Evolutionary conservation across 2,329 filamentous ascomycete species (phyloP).

Genomic region (Stemphylium vesicarium): DNA sequence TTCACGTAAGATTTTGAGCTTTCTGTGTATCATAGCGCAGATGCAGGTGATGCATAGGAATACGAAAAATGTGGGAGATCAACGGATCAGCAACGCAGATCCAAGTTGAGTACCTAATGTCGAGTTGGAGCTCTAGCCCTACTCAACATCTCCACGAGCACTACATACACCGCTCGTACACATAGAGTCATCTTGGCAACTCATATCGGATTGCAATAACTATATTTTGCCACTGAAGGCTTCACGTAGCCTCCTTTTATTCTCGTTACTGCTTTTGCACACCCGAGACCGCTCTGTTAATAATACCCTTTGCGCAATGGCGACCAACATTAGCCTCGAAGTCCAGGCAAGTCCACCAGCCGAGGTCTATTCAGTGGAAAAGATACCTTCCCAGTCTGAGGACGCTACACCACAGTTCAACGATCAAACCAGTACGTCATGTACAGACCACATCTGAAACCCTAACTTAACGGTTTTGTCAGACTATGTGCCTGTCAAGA

Average conservation of each 20-base stretch:
- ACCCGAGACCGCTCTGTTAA: no score
- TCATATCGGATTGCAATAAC: no score
- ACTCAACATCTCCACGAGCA: neutral
- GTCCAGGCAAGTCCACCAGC: neutral
- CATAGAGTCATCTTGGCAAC: no score
- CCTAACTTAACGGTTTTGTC: neutral
- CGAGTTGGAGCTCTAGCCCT: neutral
- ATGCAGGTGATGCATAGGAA: neutral
- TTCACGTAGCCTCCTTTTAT: neutral
- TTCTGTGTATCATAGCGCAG: neutral
- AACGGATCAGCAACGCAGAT: no score
- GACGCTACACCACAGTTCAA: slow-evolving; percentile 19
- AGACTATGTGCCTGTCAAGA: slow-evolving; percentile 29
- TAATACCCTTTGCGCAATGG: neutral
- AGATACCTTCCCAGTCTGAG: neutral
- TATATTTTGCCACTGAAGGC: neutral
- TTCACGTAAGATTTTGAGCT: no score
- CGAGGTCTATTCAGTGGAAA: neutral
- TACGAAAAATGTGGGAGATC: neutral
- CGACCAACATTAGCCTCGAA: neutral
- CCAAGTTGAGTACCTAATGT: neutral
- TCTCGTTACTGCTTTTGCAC: no score
- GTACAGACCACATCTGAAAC: neutral
- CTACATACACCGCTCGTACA: no score
- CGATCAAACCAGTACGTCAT: slow-evolving; percentile 25